phyloP scores from a whole-genome alignment of 1,139 yeast genomes.

The Maudiozyma humilis region DNA sequence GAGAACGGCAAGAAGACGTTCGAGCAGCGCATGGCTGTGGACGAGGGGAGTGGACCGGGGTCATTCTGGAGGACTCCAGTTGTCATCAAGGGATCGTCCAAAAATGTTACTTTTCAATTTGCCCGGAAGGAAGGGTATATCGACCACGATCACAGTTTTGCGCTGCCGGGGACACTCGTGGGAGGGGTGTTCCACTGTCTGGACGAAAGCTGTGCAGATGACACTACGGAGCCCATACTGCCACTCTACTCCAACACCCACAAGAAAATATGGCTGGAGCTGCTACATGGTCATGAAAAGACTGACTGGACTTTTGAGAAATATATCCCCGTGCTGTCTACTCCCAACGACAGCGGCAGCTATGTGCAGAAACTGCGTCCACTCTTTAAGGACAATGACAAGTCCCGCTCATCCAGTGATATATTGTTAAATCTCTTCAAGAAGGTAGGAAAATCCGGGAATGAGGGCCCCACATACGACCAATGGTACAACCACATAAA shows the following conservation, averaged over 20 bases:
- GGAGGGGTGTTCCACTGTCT: constrained; percentile 61
- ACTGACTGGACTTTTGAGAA: constrained; percentile 27
- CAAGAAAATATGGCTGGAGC: constrained; percentile 41
- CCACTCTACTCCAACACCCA: constrained; percentile 58
- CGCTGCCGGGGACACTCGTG: constrained; percentile 51
- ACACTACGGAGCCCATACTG: constrained; percentile 39
- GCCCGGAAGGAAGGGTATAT: constrained; percentile 59
- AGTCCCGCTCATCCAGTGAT: not conserved
- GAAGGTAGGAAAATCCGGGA: not conserved
- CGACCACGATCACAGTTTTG: constrained; percentile 40
- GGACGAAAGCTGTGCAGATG: constrained; percentile 34
- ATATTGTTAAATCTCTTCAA: not conserved
- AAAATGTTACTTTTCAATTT: constrained; percentile 47
- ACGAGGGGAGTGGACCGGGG: constrained; percentile 32
- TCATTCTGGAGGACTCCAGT: constrained; percentile 48
- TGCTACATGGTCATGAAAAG: constrained; percentile 6
- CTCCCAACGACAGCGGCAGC: constrained; percentile 32
- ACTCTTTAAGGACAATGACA: not conserved
- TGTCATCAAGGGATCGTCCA: constrained; percentile 34
- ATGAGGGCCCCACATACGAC: not conserved
- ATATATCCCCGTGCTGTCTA: constrained; percentile 51
- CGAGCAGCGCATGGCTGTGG: constrained; percentile 36
- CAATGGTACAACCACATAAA: constrained; percentile 7
- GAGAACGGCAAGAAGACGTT: constrained; percentile 44
- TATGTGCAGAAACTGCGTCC: constrained; percentile 1